phyloP scores from a whole-genome alignment of 2,329 filamentous ascomycete genomes.

The Lasiodiplodia sp. region DNA sequence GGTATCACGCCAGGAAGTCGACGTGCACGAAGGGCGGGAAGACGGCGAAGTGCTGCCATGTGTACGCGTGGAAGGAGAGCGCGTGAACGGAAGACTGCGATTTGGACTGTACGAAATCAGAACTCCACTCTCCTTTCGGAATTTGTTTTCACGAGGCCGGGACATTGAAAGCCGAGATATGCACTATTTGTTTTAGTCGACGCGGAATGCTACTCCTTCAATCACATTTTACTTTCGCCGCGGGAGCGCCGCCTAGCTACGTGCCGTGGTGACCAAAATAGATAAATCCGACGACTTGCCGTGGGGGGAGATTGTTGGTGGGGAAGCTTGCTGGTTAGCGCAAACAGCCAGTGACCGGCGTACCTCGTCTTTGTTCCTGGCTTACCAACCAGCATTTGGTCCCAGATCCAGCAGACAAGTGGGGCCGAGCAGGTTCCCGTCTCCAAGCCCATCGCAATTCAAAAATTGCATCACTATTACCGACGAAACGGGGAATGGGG shows the following conservation, averaged over 20 bases:
- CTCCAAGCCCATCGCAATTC: background rate
- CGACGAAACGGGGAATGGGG: background rate
- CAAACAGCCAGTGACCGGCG: background rate
- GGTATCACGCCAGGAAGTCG: slow-evolving; percentile 10
- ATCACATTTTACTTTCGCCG: too few species aligned
- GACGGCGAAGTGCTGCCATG: background rate
- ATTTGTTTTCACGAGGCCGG: too few species aligned
- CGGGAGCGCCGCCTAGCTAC: too few species aligned
- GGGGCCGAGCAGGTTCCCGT: background rate
- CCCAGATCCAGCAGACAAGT: background rate
- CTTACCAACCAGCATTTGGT: background rate
- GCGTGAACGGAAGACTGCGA: background rate
- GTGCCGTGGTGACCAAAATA: too few species aligned
- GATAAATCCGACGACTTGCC: too few species aligned
- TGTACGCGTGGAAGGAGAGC: slow-evolving; percentile 12
- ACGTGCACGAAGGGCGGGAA: slow-evolving; percentile 1
- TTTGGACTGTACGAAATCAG: background rate
- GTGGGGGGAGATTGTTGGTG: background rate
- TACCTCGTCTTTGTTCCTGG: background rate
- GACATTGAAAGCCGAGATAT: too few species aligned
- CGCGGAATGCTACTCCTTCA: too few species aligned
- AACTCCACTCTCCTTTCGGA: background rate
- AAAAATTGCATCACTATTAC: background rate
- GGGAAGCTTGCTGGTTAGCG: background rate
- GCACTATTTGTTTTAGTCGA: too few species aligned